These are phyloP conservation scores for Dichotomopilus funicola DNA, from an alignment of 2,329 filamentous ascomycete species.

Conservation along the genomic window DNA sequence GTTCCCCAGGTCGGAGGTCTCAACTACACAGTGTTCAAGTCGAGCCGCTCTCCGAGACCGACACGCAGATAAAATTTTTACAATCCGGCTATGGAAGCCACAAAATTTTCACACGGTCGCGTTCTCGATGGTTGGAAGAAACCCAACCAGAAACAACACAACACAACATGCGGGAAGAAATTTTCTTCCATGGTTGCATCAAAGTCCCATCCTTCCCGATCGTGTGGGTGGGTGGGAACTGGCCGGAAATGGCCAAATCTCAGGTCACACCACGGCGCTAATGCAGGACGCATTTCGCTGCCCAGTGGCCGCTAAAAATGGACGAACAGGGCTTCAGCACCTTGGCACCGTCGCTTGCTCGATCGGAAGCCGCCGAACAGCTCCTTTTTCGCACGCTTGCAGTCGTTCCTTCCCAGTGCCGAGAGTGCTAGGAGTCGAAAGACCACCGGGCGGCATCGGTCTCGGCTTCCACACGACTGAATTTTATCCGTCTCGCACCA, in stretches of 20 bases:
- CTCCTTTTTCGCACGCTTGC: no score
- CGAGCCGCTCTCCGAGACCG: background rate
- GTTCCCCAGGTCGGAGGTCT: no score
- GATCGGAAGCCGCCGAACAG: no score
- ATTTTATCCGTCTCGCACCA: background rate
- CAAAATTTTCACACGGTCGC: background rate
- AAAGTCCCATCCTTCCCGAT: slow-evolving; percentile 4
- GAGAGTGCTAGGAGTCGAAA: no score
- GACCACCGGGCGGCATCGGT: slow-evolving; percentile 5
- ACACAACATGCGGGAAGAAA: background rate
- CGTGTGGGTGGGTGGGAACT: background rate
- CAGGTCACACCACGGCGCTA: slow-evolving; percentile 5
- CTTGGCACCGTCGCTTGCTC: no score
- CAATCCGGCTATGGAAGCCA: background rate
- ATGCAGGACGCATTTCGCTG: slow-evolving; percentile 5
- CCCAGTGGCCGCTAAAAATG: slow-evolving; percentile 1
- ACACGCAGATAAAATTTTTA: background rate
- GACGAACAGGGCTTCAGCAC: background rate
- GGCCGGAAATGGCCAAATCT: background rate
- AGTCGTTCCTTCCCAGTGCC: no score
- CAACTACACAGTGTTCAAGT: no score
- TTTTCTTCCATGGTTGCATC: slow-evolving; percentile 1
- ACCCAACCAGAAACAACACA: background rate
- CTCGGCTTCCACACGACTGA: slow-evolving; percentile 1
- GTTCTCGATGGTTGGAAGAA: background rate